phyloP scores from a whole-genome alignment of 2,329 filamentous ascomycete species.

The Xylariomycetidae sp. region DNA sequence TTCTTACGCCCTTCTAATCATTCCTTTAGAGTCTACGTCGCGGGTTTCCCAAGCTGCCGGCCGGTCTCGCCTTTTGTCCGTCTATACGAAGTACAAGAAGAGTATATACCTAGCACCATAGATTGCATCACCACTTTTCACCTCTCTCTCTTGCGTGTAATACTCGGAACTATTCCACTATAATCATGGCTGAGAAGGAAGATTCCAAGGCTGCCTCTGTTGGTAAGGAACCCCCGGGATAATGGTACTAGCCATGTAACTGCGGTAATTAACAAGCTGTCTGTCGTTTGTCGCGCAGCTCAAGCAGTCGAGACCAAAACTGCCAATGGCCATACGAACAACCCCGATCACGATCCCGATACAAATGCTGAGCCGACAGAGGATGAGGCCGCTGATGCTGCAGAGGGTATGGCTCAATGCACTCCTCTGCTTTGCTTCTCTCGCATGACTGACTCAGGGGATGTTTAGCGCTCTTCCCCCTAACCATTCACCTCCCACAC shows the following conservation, averaged over 20 bases:
- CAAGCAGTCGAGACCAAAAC: constrained; percentile 17
- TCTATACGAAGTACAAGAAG: constrained; percentile 11
- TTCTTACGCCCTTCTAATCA: constrained; percentile 17
- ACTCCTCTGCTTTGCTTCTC: too few relatives aligned
- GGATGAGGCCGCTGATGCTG: too few relatives aligned
- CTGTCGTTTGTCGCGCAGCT: constrained; percentile 13
- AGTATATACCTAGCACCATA: constrained; percentile 14
- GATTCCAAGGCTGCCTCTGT: constrained; percentile 14
- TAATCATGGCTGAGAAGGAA: constrained; percentile 26
- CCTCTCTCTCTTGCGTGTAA: constrained; percentile 6
- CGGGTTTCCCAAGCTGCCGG: constrained; percentile 13
- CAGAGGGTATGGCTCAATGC: constrained; percentile 25
- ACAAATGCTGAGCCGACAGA: constrained; percentile 14
- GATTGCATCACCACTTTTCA: constrained; percentile 10
- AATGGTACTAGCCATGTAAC: too few relatives aligned
- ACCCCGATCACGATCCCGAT: constrained; percentile 13
- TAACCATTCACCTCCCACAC: constrained; percentile 80
- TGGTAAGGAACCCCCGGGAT: too few relatives aligned
- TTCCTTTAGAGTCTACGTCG: constrained; percentile 15
- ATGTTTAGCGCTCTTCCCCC: constrained; percentile 44
- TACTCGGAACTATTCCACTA: too few relatives aligned
- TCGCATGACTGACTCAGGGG: constrained; percentile 5
- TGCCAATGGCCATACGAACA: constrained; percentile 19
- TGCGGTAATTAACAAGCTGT: too few relatives aligned
- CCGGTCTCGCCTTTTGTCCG: constrained; percentile 15